phyloP scores from a whole-genome alignment of 2,329 filamentous ascomycete genomes.

The Pestalotiopsis sp. region DNA sequence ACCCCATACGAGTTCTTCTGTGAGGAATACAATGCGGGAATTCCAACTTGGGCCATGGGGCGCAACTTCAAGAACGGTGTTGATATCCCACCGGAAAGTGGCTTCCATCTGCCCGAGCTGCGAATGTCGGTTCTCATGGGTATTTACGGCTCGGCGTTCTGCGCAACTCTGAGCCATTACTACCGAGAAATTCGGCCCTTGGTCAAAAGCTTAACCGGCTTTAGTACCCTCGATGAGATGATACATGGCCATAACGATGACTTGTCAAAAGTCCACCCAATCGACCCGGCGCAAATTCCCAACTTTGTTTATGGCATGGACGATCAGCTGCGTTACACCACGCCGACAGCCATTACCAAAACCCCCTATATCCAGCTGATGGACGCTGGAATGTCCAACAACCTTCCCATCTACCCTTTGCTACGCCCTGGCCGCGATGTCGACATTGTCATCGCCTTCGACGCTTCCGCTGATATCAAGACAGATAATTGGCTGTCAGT shows the following conservation, averaged over 20 bases:
- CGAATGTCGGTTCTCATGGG: slow-evolving; percentile 84
- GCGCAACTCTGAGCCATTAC: slow-evolving; percentile 92
- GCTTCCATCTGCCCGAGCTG: slow-evolving; percentile 78
- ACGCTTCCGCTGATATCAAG: slow-evolving; percentile 90
- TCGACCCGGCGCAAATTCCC: slow-evolving; percentile 87
- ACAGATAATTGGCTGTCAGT: slow-evolving; percentile 97
- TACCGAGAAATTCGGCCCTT: slow-evolving; percentile 91
- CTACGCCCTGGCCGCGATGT: slow-evolving; percentile 86
- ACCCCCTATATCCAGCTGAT: slow-evolving; percentile 78
- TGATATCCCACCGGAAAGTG: slow-evolving; percentile 65
- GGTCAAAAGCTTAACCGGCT: slow-evolving; percentile 73
- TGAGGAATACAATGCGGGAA: slow-evolving; percentile 87
- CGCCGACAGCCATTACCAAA: slow-evolving; percentile 75
- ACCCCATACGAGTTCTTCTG: slow-evolving; percentile 96
- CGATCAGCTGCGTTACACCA: slow-evolving; percentile 71
- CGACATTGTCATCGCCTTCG: slow-evolving; percentile 89
- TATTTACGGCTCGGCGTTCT: slow-evolving; percentile 96
- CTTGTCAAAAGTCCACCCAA: slow-evolving; percentile 88
- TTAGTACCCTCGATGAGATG: slow-evolving; percentile 77
- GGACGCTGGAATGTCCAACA: slow-evolving; percentile 99
- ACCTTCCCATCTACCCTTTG: slow-evolving; percentile 92
- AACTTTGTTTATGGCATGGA: slow-evolving; percentile 88
- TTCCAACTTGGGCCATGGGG: slow-evolving; percentile 92
- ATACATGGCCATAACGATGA: slow-evolving; percentile 83
- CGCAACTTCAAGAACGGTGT: slow-evolving; percentile 76